A percentile compares a stretch with the other conserved stretches of the same genome.
Evolutionary conservation across 2,329 filamentous ascomycete species (phyloP).

Genomic region (Cadophora sp.): DNA sequence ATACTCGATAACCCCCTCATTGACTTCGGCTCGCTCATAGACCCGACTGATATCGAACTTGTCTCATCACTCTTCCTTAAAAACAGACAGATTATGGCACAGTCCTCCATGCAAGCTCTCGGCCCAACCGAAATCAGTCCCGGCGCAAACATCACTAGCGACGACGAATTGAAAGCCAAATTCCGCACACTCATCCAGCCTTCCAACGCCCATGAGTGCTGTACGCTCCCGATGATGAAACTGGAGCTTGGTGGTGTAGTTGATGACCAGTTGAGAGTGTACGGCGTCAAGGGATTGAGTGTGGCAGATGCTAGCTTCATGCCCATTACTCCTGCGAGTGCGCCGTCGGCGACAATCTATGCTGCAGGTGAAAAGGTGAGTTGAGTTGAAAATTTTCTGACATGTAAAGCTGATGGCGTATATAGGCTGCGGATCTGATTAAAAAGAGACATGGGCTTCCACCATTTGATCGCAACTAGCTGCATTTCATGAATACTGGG

Average conservation of each 20-base stretch:
- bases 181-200: conserved; percentile 70
- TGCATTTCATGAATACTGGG: neutral
- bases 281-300: conserved; percentile 48
- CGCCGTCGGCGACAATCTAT: conserved; percentile 32
- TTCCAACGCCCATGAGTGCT: conserved; percentile 51
- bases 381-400: neutral
- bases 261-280: conserved; percentile 44
- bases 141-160: conserved; percentile 66
- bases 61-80: conserved; percentile 23
- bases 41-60: conserved; percentile 49
- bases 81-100: conserved; percentile 38
- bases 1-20: conserved; percentile 43
- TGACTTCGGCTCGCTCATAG: conserved; percentile 47
- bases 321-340: conserved; percentile 39
- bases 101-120: conserved; percentile 44
- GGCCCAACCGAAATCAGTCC: conserved; percentile 46
- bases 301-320: conserved; percentile 48
- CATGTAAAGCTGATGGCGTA: neutral
- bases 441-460: conserved; percentile 5
- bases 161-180: conserved; percentile 78
- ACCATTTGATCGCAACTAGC: neutral
- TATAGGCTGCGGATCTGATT: conserved; percentile 6
- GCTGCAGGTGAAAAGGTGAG: conserved; percentile 34
- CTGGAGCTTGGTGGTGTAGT: conserved; percentile 46
- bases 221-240: conserved; percentile 31